Base-by-base conservation (phyloP, 768 basidiomycete genomes). In the Termitomyces sp. region DNA sequence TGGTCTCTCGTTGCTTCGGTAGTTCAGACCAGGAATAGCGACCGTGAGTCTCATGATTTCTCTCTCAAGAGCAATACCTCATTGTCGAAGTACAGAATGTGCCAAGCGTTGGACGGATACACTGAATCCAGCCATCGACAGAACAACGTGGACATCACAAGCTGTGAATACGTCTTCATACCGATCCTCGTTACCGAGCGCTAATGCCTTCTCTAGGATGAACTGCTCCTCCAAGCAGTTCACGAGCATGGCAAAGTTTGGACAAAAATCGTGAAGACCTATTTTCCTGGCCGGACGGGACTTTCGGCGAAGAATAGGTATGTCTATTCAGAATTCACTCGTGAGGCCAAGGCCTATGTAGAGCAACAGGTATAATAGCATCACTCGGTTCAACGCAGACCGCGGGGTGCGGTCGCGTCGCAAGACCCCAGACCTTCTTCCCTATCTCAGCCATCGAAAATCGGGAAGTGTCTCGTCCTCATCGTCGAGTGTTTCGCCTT, bases 41-140 rank as follows among this genome's bases (percentile, higher is more conserved):
- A 83, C 64, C 83, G 82, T 84, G 72, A 59, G 82, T 74, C 22
- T 54, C 22, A 54, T 29, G 20, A 42, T 24, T 54, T 33, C 54
- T 4, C 44, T 26, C 28, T 12, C 5, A 26, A 10, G n/a, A 20
- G 28, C 22, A 29, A 22, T 47, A 42, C 22, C 57, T 68, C 52
- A 65, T 61, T 62, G 16, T n/a, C 57, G 55, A 3, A 10, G 22
- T 56, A 54, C 61, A 82, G 82, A 84, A 72, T 84, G 82, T 62
- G 81, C 82, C 34, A 84, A 83, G 63, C 80, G 82, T 13, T 84
- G 82, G 82, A 81, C 80, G 16, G 82, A 84, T 66, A 83, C 82
- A 8, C 68, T 84, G 31, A 83, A 83, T 65, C 82, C 82, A 55
- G 78, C 79, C 37, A 84, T 84, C 56, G 82, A 84, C 65, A 73